Percentiles rank a stretch among this genome's conserved stretches.
phyloP scores from a whole-genome alignment of 345 rosid species.

The Punica granatum region DNA sequence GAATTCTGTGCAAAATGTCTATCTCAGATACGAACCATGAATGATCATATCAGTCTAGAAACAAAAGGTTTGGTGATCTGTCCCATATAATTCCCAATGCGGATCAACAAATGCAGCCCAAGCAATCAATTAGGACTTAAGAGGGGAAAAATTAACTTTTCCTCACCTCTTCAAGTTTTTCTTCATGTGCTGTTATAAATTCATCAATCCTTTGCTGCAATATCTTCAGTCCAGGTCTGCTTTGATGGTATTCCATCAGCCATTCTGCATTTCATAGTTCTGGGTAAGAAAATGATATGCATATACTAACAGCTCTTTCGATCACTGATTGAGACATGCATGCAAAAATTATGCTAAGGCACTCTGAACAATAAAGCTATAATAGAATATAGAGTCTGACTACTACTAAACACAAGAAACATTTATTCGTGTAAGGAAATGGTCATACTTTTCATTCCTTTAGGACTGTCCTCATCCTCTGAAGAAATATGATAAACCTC shows the following conservation, averaged over 20 bases:
- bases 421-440: not conserved
- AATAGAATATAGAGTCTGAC: not conserved
- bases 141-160: not conserved
- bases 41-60: too few relatives aligned
- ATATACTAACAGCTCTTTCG: not conserved
- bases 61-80: too few relatives aligned
- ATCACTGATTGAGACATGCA: not conserved
- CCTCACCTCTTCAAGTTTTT: slow-evolving; percentile 64
- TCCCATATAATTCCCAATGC: too few relatives aligned
- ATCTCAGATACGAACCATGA: not conserved
- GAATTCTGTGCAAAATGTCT: not conserved
- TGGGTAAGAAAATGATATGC: not conserved
- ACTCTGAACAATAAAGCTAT: not conserved
- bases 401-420: not conserved
- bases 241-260: slow-evolving; percentile 59
- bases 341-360: not conserved
- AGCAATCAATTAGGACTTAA: not conserved
- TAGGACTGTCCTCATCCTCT: slow-evolving; percentile 58
- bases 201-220: slow-evolving; percentile 80
- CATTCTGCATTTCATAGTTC: slow-evolving; percentile 46
- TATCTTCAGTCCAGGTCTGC: slow-evolving; percentile 67
- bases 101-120: not conserved
- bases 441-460: slow-evolving; percentile 72
- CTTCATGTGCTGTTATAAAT: slow-evolving; percentile 63
- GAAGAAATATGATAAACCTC: slow-evolving; percentile 59